Evolutionary conservation across 768 basidiomycete genomes (phyloP).

Genomic region (Russula sp.): DNA sequence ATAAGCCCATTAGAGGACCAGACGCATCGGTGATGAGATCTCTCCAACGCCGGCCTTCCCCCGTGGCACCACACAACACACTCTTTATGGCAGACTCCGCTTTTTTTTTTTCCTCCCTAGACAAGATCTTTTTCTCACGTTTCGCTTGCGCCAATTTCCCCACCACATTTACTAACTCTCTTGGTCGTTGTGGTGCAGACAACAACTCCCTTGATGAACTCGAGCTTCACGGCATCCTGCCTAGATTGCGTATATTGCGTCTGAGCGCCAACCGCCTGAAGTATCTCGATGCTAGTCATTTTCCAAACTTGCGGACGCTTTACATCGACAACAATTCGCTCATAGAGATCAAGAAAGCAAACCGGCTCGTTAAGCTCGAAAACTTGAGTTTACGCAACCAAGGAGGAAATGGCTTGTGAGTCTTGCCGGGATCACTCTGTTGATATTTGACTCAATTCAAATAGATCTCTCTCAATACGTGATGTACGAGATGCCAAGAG

Average conservation of each 20-base stretch:
- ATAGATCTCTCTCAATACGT: slow-evolving; percentile 42
- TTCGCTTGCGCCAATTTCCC: slow-evolving; percentile 4
- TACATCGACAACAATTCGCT: slow-evolving; percentile 86
- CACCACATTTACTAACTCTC: slow-evolving; percentile 18
- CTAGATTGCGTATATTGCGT: slow-evolving; percentile 75
- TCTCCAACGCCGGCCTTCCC: slow-evolving; percentile 16
- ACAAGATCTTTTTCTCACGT: slow-evolving; percentile 5
- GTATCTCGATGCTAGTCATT: slow-evolving; percentile 51
- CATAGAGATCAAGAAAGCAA: slow-evolving; percentile 44
- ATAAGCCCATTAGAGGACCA: background rate
- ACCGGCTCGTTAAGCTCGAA: slow-evolving; percentile 67
- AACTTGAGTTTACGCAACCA: slow-evolving; percentile 92
- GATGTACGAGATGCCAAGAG: slow-evolving; percentile 90
- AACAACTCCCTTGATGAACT: slow-evolving; percentile 61
- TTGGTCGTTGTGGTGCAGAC: slow-evolving; percentile 41
- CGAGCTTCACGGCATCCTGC: slow-evolving; percentile 48
- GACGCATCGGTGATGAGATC: slow-evolving; percentile 19
- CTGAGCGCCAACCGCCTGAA: slow-evolving; percentile 76
- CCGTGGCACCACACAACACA: slow-evolving; percentile 10
- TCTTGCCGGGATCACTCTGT: slow-evolving; percentile 31
- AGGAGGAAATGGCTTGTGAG: slow-evolving; percentile 67
- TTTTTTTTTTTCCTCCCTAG: background rate
- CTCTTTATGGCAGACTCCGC: slow-evolving; percentile 22
- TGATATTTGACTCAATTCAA: slow-evolving; percentile 23
- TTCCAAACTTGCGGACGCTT: slow-evolving; percentile 76